These are phyloP conservation scores for Saccharomyces hybrid DNA, from an alignment of 1,139 yeast genomes.

Conservation along the genomic window DNA sequence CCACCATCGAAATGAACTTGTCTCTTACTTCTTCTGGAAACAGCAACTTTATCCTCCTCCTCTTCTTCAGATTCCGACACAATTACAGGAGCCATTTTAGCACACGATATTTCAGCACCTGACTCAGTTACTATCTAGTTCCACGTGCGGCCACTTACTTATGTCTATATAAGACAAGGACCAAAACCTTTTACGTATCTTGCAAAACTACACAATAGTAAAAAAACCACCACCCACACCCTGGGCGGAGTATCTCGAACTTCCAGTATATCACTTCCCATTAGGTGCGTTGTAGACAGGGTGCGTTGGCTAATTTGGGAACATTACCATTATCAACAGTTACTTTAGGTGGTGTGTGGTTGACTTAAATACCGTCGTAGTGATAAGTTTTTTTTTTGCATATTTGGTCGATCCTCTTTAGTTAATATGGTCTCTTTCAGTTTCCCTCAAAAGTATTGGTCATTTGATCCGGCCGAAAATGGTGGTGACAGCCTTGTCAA, in stretches of 20 bases:
- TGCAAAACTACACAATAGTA: neutral
- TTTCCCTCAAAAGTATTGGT: neutral
- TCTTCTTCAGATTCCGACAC: conserved; percentile 18
- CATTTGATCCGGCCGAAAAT: neutral
- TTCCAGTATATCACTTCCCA: neutral
- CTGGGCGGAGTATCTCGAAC: neutral
- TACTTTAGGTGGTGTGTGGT: neutral
- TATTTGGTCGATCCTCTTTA: neutral
- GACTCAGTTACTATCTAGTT: too few relatives aligned
- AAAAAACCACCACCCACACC: neutral
- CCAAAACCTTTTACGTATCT: neutral
- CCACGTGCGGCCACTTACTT: neutral
- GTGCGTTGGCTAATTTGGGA: neutral
- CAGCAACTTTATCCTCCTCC: conserved; percentile 22
- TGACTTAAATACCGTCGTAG: neutral
- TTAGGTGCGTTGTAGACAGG: neutral
- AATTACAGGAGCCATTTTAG: conserved; percentile 18
- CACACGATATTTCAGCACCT: too few relatives aligned
- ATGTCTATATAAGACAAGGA: neutral
- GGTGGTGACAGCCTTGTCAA: neutral
- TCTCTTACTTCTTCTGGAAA: conserved; percentile 11
- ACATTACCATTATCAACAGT: neutral
- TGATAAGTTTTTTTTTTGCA: neutral
- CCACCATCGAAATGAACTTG: conserved; percentile 6
- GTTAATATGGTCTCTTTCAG: neutral